phyloP scores from a whole-genome alignment of 257 asterid genomes.

The Ocimum tenuiflorum region DNA sequence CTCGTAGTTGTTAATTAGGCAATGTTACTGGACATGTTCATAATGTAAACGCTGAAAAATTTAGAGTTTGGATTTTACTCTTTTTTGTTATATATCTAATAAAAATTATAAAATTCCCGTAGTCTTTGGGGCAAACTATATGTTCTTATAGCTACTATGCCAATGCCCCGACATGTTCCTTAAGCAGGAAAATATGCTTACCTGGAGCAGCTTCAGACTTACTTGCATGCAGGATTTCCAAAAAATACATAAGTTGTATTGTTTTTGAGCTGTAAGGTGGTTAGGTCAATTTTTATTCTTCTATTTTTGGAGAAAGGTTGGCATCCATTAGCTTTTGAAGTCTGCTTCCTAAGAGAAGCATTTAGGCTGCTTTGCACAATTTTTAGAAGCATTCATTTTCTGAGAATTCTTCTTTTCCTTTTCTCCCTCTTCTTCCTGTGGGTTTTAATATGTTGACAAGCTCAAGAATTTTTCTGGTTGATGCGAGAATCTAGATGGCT shows the following conservation, averaged over 20 bases:
- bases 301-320: constrained; percentile 15
- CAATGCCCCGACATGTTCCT: background rate
- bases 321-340: constrained; percentile 6
- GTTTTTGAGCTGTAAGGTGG: constrained; percentile 3
- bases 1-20: constrained; percentile 23
- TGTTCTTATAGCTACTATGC: background rate
- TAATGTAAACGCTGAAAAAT: constrained; percentile 30
- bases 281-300: background rate
- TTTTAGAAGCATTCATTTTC: background rate
- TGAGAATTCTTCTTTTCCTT: background rate
- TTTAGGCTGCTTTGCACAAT: background rate
- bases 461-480: constrained; percentile 18
- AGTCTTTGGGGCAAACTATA: background rate
- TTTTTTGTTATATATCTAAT: constrained; percentile 19
- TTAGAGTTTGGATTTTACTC: constrained; percentile 16
- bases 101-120: background rate
- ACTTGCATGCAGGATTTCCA: background rate
- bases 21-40: constrained; percentile 14
- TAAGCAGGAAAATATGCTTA: constrained; percentile 11
- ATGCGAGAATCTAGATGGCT: constrained; percentile 2
- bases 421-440: background rate
- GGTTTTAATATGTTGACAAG: constrained; percentile 2
- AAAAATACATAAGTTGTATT: background rate
- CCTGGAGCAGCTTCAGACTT: background rate
- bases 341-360: constrained; percentile 11